Evolutionary conservation across 2,329 filamentous ascomycete species (phyloP).

Genomic region (Stachybotrys chlorohalonatus): DNA sequence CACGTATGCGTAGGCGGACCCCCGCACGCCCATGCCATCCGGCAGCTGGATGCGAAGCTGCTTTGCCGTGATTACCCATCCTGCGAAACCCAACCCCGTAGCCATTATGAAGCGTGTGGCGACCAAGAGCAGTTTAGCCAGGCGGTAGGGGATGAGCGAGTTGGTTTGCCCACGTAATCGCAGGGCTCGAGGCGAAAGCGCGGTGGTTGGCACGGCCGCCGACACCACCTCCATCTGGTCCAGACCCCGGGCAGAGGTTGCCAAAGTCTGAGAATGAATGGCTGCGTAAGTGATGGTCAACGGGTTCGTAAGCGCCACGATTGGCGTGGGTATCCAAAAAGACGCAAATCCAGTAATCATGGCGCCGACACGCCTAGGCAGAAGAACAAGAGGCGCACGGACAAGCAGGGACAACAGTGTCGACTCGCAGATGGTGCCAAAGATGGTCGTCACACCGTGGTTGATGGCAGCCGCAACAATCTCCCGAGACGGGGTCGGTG

Average conservation of each 20-base stretch:
- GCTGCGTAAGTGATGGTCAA: conserved; percentile 87
- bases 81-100: conserved; percentile 79
- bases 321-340: conserved; percentile 74
- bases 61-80: conserved; percentile 91
- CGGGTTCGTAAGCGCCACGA: conserved; percentile 81
- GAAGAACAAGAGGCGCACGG: conserved; percentile 73
- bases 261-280: conserved; percentile 81
- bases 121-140: conserved; percentile 85
- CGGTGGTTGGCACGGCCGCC: conserved; percentile 64
- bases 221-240: conserved; percentile 76
- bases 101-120: conserved; percentile 89
- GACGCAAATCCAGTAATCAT: conserved; percentile 67
- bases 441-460: conserved; percentile 78
- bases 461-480: conserved; percentile 75
- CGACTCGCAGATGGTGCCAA: conserved; percentile 85
- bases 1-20: conserved; percentile 89
- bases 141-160: conserved; percentile 73
- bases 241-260: conserved; percentile 67
- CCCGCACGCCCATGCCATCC: conserved; percentile 49
- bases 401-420: conserved; percentile 74
- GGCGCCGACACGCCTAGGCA: conserved; percentile 59
- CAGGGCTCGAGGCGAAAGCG: conserved; percentile 48
- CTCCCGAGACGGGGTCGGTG: conserved; percentile 66
- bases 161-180: conserved; percentile 30
- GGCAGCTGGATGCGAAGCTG: conserved; percentile 56